These are phyloP conservation scores for Chaetomium sp. DNA, from an alignment of 2,329 filamentous ascomycete genomes.

Conservation along the genomic window DNA sequence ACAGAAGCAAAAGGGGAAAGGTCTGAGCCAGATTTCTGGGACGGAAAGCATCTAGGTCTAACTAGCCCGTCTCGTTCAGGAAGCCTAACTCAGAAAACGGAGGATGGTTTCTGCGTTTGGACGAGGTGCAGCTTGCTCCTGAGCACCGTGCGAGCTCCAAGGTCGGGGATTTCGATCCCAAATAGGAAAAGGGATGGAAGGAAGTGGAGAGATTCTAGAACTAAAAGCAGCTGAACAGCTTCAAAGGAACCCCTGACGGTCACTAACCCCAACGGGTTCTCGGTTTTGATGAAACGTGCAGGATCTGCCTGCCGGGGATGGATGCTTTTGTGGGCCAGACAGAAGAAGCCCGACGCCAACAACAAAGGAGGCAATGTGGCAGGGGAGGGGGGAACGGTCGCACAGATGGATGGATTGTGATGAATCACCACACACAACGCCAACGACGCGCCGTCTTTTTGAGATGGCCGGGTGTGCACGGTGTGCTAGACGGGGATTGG, in stretches of 20 bases:
- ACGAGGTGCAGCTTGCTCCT: not conserved
- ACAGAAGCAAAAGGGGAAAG: not conserved
- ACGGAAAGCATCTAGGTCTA: not conserved
- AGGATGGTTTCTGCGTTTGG: not conserved
- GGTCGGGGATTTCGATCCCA: not conserved
- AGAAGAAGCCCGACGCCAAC: slow-evolving; percentile 1
- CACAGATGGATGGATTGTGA: not conserved
- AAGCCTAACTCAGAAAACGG: slow-evolving; percentile 7
- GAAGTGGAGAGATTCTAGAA: slow-evolving; percentile 23
- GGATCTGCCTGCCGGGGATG: slow-evolving; percentile 10
- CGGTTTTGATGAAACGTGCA: slow-evolving; percentile 11
- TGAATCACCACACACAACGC: slow-evolving; percentile 3
- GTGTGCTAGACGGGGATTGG: not conserved
- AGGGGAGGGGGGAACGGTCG: not conserved
- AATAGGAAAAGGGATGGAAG: slow-evolving; percentile 15
- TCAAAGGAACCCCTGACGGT: not conserved
- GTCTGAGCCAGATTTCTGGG: slow-evolving; percentile 5
- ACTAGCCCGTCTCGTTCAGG: not conserved
- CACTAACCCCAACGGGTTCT: not conserved
- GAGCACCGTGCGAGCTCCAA: not conserved
- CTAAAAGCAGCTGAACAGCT: not conserved
- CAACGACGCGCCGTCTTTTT: not conserved
- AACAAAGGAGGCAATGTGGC: not conserved
- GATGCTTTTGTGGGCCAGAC: not conserved
- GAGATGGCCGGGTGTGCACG: not conserved